Conservation (phyloP, 345 rosid genomes). For the Acer negundo region DNA sequence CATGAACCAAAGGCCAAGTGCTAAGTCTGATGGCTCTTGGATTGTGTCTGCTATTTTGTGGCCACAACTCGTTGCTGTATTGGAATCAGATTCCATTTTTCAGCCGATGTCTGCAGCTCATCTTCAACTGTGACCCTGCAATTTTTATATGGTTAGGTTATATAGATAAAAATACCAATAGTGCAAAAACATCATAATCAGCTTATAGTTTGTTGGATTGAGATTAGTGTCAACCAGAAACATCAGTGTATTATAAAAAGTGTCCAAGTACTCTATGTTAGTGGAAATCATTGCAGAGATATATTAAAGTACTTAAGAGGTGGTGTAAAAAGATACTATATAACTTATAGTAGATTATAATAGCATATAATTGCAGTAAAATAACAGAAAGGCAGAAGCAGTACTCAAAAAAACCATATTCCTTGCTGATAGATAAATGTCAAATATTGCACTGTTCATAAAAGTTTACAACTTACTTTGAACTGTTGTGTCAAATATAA, state of each 20-base stretch:
- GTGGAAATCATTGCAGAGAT: neutral
- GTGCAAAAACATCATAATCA: neutral
- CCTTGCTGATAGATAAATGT: neutral
- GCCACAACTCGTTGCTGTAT: slow-evolving; percentile 67
- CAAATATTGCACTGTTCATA: neutral
- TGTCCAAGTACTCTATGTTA: neutral
- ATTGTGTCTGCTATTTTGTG: slow-evolving; percentile 69
- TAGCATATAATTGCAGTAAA: neutral
- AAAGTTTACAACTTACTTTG: neutral
- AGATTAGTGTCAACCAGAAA: neutral
- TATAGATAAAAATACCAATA: neutral
- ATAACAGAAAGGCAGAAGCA: neutral
- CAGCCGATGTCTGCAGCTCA: slow-evolving; percentile 63
- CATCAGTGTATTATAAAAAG: neutral
- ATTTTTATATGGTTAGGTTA: neutral
- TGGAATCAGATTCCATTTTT: slow-evolving; percentile 74
- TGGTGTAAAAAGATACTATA: neutral
- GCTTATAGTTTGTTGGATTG: neutral
- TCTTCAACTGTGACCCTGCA: slow-evolving; percentile 38
- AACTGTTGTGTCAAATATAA: neutral
- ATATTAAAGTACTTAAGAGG: neutral
- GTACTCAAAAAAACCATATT: neutral
- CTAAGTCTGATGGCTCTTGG: slow-evolving; percentile 74
- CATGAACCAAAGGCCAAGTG: slow-evolving; percentile 83
- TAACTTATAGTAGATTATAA: neutral